These are phyloP conservation scores for Mycena epipterygia DNA, from an alignment of 768 basidiomycete genomes.

Conservation along the genomic window DNA sequence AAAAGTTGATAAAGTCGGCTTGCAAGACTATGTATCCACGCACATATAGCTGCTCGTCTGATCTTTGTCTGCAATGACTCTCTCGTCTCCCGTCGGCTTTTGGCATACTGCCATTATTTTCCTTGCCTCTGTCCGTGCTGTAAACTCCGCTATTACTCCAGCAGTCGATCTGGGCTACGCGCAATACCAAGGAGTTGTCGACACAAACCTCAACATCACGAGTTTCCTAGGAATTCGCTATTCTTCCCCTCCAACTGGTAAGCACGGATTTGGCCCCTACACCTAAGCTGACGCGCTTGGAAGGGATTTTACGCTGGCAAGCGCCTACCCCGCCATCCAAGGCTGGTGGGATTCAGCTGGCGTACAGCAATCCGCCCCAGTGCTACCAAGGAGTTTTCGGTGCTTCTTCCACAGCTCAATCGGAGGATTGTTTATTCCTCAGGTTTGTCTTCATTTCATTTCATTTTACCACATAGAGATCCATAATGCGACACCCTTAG, in stretches of 20 bases:
- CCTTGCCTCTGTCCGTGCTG: background rate
- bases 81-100: too few relatives aligned
- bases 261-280: background rate
- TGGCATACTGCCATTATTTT: background rate
- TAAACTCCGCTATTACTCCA: background rate
- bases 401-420: constrained; percentile 29
- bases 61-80: too few relatives aligned
- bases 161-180: constrained; percentile 44
- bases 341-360: too few relatives aligned
- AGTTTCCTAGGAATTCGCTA: constrained; percentile 46
- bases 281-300: too few relatives aligned
- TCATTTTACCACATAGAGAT: background rate
- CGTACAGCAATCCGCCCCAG: too few relatives aligned
- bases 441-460: background rate
- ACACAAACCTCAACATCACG: constrained; percentile 34
- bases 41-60: too few relatives aligned
- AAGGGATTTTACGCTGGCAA: too few relatives aligned
- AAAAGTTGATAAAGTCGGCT: too few relatives aligned
- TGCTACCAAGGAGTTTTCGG: background rate
- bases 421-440: background rate
- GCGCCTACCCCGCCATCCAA: too few relatives aligned
- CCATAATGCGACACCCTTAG: background rate
- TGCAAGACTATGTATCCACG: too few relatives aligned
- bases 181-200: constrained; percentile 39
- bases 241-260: constrained; percentile 49